These are phyloP conservation scores for Candida yuanshanica DNA, from an alignment of 805 yeast species.

Conservation along the genomic window DNA sequence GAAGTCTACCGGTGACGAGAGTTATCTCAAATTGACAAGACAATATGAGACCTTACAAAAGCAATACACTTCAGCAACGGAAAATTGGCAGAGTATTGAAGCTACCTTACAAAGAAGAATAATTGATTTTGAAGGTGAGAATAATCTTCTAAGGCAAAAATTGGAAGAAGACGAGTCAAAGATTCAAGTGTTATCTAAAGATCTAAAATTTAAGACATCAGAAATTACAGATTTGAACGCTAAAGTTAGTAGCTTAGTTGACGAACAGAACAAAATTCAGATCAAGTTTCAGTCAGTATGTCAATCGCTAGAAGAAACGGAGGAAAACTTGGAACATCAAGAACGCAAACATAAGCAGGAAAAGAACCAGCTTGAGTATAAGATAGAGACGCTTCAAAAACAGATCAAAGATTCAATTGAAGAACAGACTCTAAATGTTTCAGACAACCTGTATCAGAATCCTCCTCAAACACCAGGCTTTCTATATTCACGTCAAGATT, in stretches of 20 bases:
- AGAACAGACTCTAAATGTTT: slow-evolving; percentile 13
- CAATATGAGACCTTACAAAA: slow-evolving; percentile 55
- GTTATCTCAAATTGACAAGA: slow-evolving; percentile 35
- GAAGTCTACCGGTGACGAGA: slow-evolving; percentile 29
- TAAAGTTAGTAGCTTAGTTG: slow-evolving; percentile 17
- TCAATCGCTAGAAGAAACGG: slow-evolving; percentile 22
- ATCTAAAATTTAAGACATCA: slow-evolving; percentile 23
- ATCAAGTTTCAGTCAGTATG: slow-evolving; percentile 17
- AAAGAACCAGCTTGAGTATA: slow-evolving; percentile 13
- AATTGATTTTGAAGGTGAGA: slow-evolving; percentile 37
- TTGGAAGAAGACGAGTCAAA: slow-evolving; percentile 21
- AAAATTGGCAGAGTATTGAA: slow-evolving; percentile 81
- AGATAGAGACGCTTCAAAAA: slow-evolving; percentile 15
- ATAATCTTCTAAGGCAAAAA: slow-evolving; percentile 31
- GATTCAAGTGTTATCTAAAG: slow-evolving; percentile 26
- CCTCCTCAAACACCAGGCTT: slow-evolving; percentile 2
- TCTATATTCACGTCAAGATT: slow-evolving; percentile 10
- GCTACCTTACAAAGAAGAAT: slow-evolving; percentile 49
- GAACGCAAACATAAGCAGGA: slow-evolving; percentile 14
- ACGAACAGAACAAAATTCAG: slow-evolving; percentile 22
- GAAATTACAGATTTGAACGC: slow-evolving; percentile 17
- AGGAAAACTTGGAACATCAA: slow-evolving; percentile 19
- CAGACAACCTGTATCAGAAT: slow-evolving; percentile 4
- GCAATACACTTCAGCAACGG: slow-evolving; percentile 71
- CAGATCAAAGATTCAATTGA: slow-evolving; percentile 12